These are phyloP conservation scores for Vaccinium vitisidaea DNA, from an alignment of 148 eudicot species.

Conservation along the genomic window DNA sequence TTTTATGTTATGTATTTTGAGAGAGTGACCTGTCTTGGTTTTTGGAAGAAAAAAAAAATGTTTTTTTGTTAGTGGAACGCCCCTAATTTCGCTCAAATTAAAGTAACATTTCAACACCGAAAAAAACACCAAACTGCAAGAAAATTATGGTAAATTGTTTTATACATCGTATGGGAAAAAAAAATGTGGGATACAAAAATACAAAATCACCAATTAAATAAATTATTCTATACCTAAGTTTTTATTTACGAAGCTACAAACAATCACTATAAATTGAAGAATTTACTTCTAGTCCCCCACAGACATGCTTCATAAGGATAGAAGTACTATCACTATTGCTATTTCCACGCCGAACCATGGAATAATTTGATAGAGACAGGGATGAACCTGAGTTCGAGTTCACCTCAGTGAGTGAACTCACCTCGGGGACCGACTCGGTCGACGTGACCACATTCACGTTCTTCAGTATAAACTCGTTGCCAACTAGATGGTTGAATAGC, in stretches of 20 bases:
- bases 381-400: slow-evolving; percentile 14
- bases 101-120: not conserved
- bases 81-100: too few relatives aligned
- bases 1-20: too few relatives aligned
- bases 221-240: not conserved
- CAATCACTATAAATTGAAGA: slow-evolving; percentile 61
- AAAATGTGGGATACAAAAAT: not conserved
- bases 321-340: slow-evolving; percentile 41
- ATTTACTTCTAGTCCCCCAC: slow-evolving; percentile 46
- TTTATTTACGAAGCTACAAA: slow-evolving; percentile 19
- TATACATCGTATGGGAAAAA: not conserved
- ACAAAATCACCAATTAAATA: not conserved
- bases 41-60: too few relatives aligned
- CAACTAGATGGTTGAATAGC: slow-evolving; percentile 58
- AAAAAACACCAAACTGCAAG: not conserved
- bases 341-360: slow-evolving; percentile 38
- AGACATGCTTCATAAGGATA: slow-evolving; percentile 38
- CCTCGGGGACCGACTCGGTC: slow-evolving; percentile 43
- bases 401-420: slow-evolving; percentile 43
- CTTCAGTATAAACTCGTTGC: slow-evolving; percentile 43
- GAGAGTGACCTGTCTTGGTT: too few relatives aligned
- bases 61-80: too few relatives aligned
- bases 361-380: slow-evolving; percentile 14
- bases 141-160: not conserved
- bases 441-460: slow-evolving; percentile 39